Evolutionary conservation across 495 filamentous ascomycete species (phyloP), one percentile per base, ranked within the genome.

Genomic region (Hypoxylon cercidicola): DNA sequence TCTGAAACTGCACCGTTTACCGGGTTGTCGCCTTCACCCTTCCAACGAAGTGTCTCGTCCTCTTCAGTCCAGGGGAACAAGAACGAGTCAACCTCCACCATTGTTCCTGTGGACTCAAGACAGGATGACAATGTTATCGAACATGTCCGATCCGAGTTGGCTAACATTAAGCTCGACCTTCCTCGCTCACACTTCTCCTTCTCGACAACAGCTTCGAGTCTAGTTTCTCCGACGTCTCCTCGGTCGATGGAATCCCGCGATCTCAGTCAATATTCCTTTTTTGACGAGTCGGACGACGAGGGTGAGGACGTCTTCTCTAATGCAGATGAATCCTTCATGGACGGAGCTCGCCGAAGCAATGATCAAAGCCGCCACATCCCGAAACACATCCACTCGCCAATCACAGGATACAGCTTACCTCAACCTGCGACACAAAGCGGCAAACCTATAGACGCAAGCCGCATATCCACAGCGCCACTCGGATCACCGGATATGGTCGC

Each of bases 1-100:
- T 78, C 78, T 15, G 81, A 81, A 49, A 73, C 54, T 30, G 65
- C 78, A 23, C 66, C 71, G 5, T 78, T 77, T 60, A 81, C 79
- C 4, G 74, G 72, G 25, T 72, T 84, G 15, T 84, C 81, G 5
- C 81, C 82, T 11, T 81, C 82, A 16, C 82, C 82, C 2, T 72
- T 75, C 9, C 77, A 72, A 47, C 75, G 78, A 3, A 70, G 72
- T 0, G 13, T 68, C 16, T 75, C 78, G 1, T 72, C 77, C 16
- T 64, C 70, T 15, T 41, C 69, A 25, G 41, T 50, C 40, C 45
- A 48, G 35, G 34, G 65, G 44, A 53, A 35, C 25, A 66, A 41
- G 12, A 56, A 60, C 39, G 21, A 19, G 12, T 64, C 66, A 3
- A 54, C 64, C 3, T 20, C 53, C 2, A 51, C 66, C 5, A 61